phyloP scores from a whole-genome alignment of 2,329 filamentous ascomycete species.

The Colletotrichum viniferum region DNA sequence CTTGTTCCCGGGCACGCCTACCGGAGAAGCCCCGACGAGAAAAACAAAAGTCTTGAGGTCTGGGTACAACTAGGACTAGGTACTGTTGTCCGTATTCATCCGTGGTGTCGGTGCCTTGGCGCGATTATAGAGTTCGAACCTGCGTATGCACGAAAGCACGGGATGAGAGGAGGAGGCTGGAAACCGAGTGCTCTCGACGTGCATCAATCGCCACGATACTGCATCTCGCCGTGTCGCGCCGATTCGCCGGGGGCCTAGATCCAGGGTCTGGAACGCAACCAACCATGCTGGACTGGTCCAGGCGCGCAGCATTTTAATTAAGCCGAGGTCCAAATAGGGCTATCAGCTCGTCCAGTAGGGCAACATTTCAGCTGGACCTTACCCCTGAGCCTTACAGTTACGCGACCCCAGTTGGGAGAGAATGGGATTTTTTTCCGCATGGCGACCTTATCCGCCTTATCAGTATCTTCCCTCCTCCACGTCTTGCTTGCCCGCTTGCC shows the following conservation, averaged over 20 bases:
- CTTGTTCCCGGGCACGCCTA: background rate
- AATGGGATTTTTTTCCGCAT: background rate
- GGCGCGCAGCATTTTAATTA: background rate
- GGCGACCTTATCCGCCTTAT: background rate
- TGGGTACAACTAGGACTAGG: background rate
- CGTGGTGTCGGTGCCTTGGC: background rate
- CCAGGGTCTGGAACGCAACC: background rate
- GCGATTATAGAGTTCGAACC: background rate
- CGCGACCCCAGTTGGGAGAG: background rate
- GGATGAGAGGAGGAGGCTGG: background rate
- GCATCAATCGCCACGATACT: background rate
- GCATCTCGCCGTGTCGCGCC: background rate
- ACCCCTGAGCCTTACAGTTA: background rate
- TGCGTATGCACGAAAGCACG: background rate
- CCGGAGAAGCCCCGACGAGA: background rate
- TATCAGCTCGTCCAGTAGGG: background rate
- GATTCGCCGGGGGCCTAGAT: background rate
- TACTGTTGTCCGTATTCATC: background rate
- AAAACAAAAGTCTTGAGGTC: background rate
- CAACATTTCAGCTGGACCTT: background rate
- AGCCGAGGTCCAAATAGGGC: background rate
- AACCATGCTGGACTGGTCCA: background rate
- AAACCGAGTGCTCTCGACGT: background rate
- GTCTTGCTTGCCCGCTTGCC: background rate
- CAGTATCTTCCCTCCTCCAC: background rate